Conservation (phyloP, 768 basidiomycete species). For the Clathrus columnatus region DNA sequence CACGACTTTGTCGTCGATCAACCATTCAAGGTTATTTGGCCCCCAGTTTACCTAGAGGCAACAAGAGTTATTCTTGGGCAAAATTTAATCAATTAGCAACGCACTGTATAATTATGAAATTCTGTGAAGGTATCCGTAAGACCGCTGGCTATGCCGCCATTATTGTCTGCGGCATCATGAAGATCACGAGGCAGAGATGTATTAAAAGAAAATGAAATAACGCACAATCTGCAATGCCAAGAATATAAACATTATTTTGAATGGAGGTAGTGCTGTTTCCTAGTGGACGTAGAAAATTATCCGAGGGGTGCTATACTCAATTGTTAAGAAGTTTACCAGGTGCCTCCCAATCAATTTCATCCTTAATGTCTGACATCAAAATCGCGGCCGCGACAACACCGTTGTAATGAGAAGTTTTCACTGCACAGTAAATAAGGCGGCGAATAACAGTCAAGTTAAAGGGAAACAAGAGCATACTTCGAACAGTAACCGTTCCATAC, state of each 20-base stretch:
- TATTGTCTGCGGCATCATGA: slow-evolving; percentile 22
- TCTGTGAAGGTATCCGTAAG: slow-evolving; percentile 56
- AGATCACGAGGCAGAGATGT: no score
- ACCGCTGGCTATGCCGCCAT: slow-evolving; percentile 40
- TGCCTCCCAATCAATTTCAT: slow-evolving; percentile 86
- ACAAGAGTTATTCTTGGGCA: background rate
- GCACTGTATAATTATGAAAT: slow-evolving; percentile 70
- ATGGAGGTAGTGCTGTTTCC: slow-evolving; percentile 44
- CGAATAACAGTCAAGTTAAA: background rate
- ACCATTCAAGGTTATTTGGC: slow-evolving; percentile 53
- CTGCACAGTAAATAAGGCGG: slow-evolving; percentile 23
- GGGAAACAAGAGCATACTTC: slow-evolving; percentile 29
- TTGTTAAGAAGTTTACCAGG: slow-evolving; percentile 33
- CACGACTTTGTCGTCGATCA: slow-evolving; percentile 62
- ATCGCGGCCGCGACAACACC: slow-evolving; percentile 83
- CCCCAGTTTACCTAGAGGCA: slow-evolving; percentile 69
- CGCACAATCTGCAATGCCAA: slow-evolving; percentile 9
- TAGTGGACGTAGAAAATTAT: slow-evolving; percentile 13
- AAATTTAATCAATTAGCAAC: slow-evolving; percentile 18
- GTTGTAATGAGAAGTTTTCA: slow-evolving; percentile 71
- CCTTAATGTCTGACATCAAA: slow-evolving; percentile 72
- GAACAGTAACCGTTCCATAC: slow-evolving; percentile 68
- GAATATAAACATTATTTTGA: slow-evolving; percentile 74
- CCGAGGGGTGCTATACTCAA: background rate
- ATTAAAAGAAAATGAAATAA: background rate